Percentiles rank a stretch among this genome's conserved stretches.
These are phyloP conservation scores for Colletotrichum sp. DNA, from an alignment of 2,329 filamentous ascomycete genomes.

Conservation along the genomic window DNA sequence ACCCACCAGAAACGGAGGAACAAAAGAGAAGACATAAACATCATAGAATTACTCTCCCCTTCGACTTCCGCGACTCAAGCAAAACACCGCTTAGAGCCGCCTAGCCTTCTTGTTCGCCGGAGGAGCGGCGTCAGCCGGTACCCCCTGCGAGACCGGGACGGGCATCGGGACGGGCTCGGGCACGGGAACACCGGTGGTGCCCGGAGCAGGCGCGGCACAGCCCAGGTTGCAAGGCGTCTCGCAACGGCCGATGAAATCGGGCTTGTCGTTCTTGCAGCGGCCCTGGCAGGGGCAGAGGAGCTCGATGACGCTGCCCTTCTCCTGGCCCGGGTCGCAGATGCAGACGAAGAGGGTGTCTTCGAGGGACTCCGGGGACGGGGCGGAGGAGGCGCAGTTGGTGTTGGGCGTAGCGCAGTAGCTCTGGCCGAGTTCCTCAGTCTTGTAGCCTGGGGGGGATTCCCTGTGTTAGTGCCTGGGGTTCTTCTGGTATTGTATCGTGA, in stretches of 20 bases:
- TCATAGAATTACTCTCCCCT: background rate
- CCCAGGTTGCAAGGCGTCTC: conserved; percentile 41
- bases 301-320: conserved; percentile 37
- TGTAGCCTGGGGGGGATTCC: conserved; percentile 8
- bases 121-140: background rate
- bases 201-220: conserved; percentile 23
- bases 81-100: background rate
- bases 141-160: background rate
- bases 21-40: background rate
- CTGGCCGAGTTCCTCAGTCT: conserved; percentile 31
- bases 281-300: conserved; percentile 43
- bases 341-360: conserved; percentile 42
- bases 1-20: background rate
- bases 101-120: background rate
- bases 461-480: background rate
- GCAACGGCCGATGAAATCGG: conserved; percentile 45
- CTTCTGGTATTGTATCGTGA: background rate
- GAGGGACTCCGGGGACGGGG: conserved; percentile 31
- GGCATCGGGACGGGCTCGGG: background rate
- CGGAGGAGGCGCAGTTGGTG: conserved; percentile 33
- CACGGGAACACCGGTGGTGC: background rate
- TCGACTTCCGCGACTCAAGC: background rate
- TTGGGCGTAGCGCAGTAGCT: conserved; percentile 44
- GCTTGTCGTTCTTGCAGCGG: conserved; percentile 41
- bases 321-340: conserved; percentile 37